Conservation (phyloP, 1,284 basidiomycete genomes). For the Rhodofomes roseus region DNA sequence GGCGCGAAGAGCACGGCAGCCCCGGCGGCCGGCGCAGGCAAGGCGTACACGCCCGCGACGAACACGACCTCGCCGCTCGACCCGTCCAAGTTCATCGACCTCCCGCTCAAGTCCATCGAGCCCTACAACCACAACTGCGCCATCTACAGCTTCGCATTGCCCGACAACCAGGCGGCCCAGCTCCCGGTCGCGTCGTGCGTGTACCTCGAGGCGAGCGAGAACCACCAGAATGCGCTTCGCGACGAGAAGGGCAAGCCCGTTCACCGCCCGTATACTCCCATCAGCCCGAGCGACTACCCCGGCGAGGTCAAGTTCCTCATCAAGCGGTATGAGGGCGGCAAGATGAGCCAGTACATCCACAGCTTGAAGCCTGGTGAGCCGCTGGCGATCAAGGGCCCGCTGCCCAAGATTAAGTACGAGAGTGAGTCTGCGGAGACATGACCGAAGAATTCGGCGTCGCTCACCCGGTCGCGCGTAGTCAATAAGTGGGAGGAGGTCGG, state of each 20-base stretch:
- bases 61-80: conserved; percentile 45
- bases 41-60: conserved; percentile 37
- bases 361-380: conserved; percentile 75
- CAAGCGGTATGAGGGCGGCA: conserved; percentile 82
- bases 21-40: conserved; percentile 30
- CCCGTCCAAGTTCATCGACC: conserved; percentile 70
- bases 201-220: conserved; percentile 51
- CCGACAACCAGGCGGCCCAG: conserved; percentile 75
- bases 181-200: conserved; percentile 76
- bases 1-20: conserved; percentile 16
- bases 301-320: conserved; percentile 83
- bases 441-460: neutral
- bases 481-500: conserved; percentile 87
- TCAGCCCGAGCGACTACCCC: conserved; percentile 66
- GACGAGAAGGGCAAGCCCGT: conserved; percentile 88
- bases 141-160: conserved; percentile 85
- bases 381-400: conserved; percentile 87
- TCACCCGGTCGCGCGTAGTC: conserved; percentile 36
- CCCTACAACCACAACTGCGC: conserved; percentile 73
- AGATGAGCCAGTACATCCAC: conserved; percentile 78
- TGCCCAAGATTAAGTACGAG: conserved; percentile 81
- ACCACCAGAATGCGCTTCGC: conserved; percentile 51
- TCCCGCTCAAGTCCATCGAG: conserved; percentile 81
- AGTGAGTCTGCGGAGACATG: conserved; percentile 33
- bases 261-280: conserved; percentile 85